Evolutionary conservation across 768 basidiomycete species (phyloP).

Genomic region (Lentinula aciculospora): DNA sequence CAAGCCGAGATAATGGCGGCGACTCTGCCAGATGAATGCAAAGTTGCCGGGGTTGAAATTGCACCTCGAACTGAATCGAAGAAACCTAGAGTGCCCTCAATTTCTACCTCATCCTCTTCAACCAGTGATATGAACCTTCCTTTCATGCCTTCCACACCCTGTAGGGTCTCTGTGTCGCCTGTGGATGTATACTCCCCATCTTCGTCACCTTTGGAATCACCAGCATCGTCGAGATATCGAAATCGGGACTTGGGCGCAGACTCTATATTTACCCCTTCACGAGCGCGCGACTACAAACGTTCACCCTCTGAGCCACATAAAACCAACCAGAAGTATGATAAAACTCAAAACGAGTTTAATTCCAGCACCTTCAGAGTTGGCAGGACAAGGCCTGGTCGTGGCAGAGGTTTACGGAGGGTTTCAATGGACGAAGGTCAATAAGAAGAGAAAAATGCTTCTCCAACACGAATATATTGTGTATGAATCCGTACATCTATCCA

Average conservation of each 20-base stretch:
- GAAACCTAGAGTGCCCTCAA: not conserved
- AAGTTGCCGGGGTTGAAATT: not conserved
- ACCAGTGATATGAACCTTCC: not conserved
- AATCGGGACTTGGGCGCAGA: not conserved
- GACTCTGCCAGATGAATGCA: not conserved
- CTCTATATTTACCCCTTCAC: not conserved
- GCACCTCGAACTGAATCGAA: not conserved
- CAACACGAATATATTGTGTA: too few species aligned
- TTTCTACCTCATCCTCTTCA: constrained; percentile 3
- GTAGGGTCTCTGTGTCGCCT: not conserved
- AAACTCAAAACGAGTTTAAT: not conserved
- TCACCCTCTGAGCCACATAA: not conserved
- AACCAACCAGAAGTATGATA: not conserved
- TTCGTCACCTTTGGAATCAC: not conserved
- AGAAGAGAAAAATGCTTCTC: too few species aligned
- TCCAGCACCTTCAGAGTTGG: not conserved
- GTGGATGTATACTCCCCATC: constrained; percentile 3
- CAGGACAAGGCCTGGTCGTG: not conserved
- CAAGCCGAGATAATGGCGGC: constrained; percentile 8
- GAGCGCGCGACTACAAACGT: not conserved
- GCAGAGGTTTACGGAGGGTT: not conserved
- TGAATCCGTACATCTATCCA: too few species aligned
- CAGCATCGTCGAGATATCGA: not conserved
- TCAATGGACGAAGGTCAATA: not conserved
- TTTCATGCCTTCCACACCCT: not conserved